Base-by-base conservation (phyloP, 140 eudicot species). In the Oenanthe javanica region DNA sequence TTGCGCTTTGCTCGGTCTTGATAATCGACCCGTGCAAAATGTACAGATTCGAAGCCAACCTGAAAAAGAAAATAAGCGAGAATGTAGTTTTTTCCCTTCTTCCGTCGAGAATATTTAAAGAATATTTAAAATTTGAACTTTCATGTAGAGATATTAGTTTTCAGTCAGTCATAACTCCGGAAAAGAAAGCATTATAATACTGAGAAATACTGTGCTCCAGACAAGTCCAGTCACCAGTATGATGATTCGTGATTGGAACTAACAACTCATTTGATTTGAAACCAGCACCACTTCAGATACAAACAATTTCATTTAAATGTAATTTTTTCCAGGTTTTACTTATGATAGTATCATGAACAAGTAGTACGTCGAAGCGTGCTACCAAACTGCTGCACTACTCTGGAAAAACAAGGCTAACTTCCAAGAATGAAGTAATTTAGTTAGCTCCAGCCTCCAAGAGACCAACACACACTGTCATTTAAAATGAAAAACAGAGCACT, bases 21-120 rank as follows among this genome's bases (percentile, higher is more conserved):
- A 82, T 95, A 95, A 82, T 92, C 97, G 80, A 95, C 86, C 69
- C 99, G 96, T 50, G 99, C 97, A 88, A 92, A 95, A 83, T 92
- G 97, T 78, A 92, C 81, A 47, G 97, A 95, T 77, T 95, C 99
- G 63, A 95, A 95, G 70, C 99, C 99, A 2, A 89, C 89, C 99
- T 94, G 42, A 77, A 61, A 79, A 49, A 49, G 15, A 76, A 61
- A 85, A 79, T 71, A 81, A n/a, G 74, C 55, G 14, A n/a, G 75
- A 8, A 59, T 48, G 31, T 43, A 48, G 51, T 63, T 25, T 21
- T 71, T 54, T 16, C 21, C 25, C 74, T 55, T 78, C 63, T 14
- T 55, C 51, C 47, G 23, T 38, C 15, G 4, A 27, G 13, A 31
- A 25, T 75, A 47, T 49, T 36, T 5, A 25, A 47, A 67, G 21